These are phyloP conservation scores for Fusarium abutilonis DNA, from an alignment of 2,329 filamentous ascomycete genomes.

Conservation along the genomic window DNA sequence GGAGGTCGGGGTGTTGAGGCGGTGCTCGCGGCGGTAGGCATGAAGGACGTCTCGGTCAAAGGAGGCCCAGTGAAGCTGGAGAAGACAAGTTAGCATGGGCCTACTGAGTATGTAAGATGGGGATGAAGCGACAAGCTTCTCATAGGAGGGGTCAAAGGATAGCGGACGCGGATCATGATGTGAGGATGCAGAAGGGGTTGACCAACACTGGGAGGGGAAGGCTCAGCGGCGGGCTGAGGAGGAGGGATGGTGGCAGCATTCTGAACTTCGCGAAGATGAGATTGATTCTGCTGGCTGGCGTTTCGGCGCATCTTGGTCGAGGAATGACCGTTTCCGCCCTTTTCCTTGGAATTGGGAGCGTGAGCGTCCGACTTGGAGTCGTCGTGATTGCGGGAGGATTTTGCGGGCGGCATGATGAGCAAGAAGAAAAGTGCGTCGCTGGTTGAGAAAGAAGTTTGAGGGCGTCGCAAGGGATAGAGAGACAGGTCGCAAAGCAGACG, in stretches of 20 bases:
- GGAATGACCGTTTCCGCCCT: constrained; percentile 54
- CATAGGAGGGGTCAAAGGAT: not conserved
- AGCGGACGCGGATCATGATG: constrained; percentile 11
- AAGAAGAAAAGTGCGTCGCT: constrained; percentile 4
- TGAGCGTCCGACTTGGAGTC: constrained; percentile 57
- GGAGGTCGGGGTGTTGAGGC: constrained; percentile 74
- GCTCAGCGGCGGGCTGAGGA: constrained; percentile 45
- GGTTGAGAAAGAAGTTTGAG: not conserved
- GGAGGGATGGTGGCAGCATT: constrained; percentile 52
- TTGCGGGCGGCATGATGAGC: constrained; percentile 57
- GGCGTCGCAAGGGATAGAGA: constrained; percentile 11
- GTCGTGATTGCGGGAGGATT: constrained; percentile 59
- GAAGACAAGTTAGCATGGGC: constrained; percentile 21
- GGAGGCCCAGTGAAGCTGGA: constrained; percentile 71
- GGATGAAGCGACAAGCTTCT: not conserved
- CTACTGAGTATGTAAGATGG: not conserved
- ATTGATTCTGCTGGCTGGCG: constrained; percentile 62
- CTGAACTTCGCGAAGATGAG: constrained; percentile 56
- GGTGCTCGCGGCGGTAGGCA: constrained; percentile 78
- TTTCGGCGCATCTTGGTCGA: constrained; percentile 66
- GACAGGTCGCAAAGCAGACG: constrained; percentile 5
- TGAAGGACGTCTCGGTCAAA: constrained; percentile 76
- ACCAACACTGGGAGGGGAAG: constrained; percentile 50
- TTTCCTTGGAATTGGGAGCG: constrained; percentile 58
- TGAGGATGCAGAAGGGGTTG: constrained; percentile 18